These are phyloP conservation scores for Pseudophaeomoniella oleicola DNA, from an alignment of 2,329 filamentous ascomycete species.

Conservation along the genomic window DNA sequence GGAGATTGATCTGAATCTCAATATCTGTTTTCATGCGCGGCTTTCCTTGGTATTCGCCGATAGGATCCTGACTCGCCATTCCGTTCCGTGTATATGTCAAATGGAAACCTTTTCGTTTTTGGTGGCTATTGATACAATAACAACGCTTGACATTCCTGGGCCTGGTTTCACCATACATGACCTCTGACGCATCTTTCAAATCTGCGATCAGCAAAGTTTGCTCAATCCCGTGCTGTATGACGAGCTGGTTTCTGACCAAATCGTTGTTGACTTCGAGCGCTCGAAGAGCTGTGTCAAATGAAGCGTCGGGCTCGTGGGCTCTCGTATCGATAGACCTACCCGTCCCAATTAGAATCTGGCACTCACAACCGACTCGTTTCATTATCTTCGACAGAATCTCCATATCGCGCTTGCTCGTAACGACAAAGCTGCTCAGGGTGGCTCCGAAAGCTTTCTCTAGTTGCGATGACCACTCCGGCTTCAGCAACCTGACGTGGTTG, in stretches of 20 bases:
- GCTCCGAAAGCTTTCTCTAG: slow-evolving; percentile 64
- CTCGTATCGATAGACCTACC: slow-evolving; percentile 39
- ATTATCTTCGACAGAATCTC: slow-evolving; percentile 53
- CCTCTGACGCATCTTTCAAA: slow-evolving; percentile 48
- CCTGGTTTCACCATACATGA: slow-evolving; percentile 40
- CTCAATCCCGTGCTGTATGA: slow-evolving; percentile 72
- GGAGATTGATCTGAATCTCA: slow-evolving; percentile 47
- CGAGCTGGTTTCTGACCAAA: slow-evolving; percentile 62
- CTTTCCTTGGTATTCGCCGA: slow-evolving; percentile 36
- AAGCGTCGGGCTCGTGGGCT: slow-evolving; percentile 57
- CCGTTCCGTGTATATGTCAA: slow-evolving; percentile 36
- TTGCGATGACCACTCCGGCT: slow-evolving; percentile 70
- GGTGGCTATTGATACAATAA: slow-evolving; percentile 46
- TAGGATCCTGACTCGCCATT: slow-evolving; percentile 35
- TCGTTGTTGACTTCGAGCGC: slow-evolving; percentile 69
- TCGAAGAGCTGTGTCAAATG: slow-evolving; percentile 64
- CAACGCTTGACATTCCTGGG: slow-evolving; percentile 56
- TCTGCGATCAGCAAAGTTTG: slow-evolving; percentile 66
- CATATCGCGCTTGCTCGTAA: slow-evolving; percentile 63
- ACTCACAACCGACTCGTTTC: slow-evolving; percentile 38
- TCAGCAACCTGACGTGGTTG: slow-evolving; percentile 56
- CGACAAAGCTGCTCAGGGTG: slow-evolving; percentile 62
- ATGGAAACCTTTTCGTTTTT: slow-evolving; percentile 46
- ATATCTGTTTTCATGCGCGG: slow-evolving; percentile 71
- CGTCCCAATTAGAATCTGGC: slow-evolving; percentile 51